These are phyloP conservation scores for Lodderomyces pseudojiufengensis DNA, from an alignment of 1,139 yeast species.

Conservation along the genomic window DNA sequence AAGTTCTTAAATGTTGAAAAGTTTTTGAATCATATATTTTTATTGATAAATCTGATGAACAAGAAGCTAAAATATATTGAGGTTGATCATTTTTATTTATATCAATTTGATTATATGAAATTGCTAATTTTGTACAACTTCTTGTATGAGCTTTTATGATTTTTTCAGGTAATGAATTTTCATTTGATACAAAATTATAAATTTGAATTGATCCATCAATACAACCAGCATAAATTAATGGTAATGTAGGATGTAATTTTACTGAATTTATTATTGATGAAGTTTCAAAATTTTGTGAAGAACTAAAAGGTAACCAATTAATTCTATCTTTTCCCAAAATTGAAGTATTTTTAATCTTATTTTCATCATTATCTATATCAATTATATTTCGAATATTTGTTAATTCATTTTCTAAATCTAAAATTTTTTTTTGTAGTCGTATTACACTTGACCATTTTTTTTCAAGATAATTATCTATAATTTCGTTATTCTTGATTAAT, in stretches of 20 bases:
- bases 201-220: conserved; percentile 70
- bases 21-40: conserved; percentile 64
- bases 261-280: conserved; percentile 59
- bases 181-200: conserved; percentile 66
- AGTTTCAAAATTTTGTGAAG: conserved; percentile 49
- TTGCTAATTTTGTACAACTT: conserved; percentile 58
- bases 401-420: conserved; percentile 52
- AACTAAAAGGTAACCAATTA: conserved; percentile 69
- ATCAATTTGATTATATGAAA: conserved; percentile 27
- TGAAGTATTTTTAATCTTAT: conserved; percentile 7
- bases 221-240: conserved; percentile 64
- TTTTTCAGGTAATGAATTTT: conserved; percentile 59
- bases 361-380: conserved; percentile 19
- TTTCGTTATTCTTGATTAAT: conserved; percentile 13
- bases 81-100: conserved; percentile 4
- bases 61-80: conserved; percentile 44
- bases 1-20: conserved; percentile 56
- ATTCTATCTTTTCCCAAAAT: conserved; percentile 31
- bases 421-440: conserved; percentile 69
- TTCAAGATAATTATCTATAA: conserved; percentile 57
- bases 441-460: conserved; percentile 89
- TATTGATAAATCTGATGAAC: conserved; percentile 72
- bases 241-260: conserved; percentile 70
- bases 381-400: conserved; percentile 38
- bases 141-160: conserved; percentile 77